phyloP scores from a whole-genome alignment of 2,329 filamentous ascomycete genomes.

The Chrysoporthe deuterocubensis region DNA sequence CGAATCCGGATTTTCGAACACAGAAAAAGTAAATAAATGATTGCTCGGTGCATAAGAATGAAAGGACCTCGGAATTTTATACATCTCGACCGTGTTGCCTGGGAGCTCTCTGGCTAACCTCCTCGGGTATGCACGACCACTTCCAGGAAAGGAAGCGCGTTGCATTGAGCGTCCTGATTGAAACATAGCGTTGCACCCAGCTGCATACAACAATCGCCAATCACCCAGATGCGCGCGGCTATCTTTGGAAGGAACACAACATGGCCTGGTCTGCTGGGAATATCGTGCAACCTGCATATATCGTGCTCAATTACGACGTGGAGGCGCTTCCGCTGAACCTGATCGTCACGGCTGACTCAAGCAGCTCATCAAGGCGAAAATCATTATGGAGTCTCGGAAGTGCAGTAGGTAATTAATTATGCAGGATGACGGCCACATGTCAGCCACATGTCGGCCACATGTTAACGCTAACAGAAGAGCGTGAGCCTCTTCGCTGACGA shows the following conservation, averaged over 20 bases:
- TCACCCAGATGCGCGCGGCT: slow-evolving; percentile 4
- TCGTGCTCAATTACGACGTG: too few relatives aligned
- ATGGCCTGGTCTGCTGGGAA: background rate
- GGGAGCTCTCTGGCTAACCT: background rate
- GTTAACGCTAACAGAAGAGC: too few relatives aligned
- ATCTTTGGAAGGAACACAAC: background rate
- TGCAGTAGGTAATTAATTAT: too few relatives aligned
- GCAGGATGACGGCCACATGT: too few relatives aligned
- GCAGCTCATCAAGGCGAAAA: too few relatives aligned
- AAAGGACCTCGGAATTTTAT: background rate
- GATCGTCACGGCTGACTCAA: background rate
- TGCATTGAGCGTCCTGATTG: background rate
- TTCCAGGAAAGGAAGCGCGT: background rate
- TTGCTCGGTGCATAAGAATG: too few relatives aligned
- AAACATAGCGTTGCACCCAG: background rate
- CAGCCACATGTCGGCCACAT: too few relatives aligned
- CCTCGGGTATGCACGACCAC: background rate
- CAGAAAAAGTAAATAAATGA: too few relatives aligned
- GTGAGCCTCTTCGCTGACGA: too few relatives aligned
- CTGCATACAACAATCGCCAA: background rate
- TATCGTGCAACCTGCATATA: background rate
- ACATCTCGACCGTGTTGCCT: background rate
- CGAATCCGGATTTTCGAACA: background rate
- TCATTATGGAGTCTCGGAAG: too few relatives aligned
- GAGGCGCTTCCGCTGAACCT: background rate